Base-by-base conservation (phyloP, 306 rosid species). In the Vachellia pachyceras region DNA sequence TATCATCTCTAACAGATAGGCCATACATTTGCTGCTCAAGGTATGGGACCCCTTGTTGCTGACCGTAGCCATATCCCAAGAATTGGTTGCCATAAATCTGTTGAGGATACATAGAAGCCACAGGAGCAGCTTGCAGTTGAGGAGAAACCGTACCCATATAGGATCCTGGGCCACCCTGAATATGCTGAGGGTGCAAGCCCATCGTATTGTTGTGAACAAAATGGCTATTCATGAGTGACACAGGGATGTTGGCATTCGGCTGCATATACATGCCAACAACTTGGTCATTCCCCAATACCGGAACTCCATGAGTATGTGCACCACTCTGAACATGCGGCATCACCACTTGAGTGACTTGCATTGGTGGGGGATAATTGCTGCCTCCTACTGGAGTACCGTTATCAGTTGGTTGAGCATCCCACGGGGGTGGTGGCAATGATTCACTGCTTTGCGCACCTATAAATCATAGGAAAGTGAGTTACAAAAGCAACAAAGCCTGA, bases 361-460 rank as follows among this genome's bases (percentile, higher is more conserved):
- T 77, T 5, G 88, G 63, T 60, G 84, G 94, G 52, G 91, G 86
- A 86, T 87, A 95, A 52, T 82, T 97, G 69, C 93, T 40, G 3
- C 88, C 89, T 35, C 79, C 80, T 1, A 76, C 95, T 17, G 86
- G 84, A 83, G 77, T 83, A 75, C 93, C 84, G 55, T 86, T 92
- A 47, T 90, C 94, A 9, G 74, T 45, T 12, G 92, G 52, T 90
- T 88, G 97, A 86, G 92, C 89, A 87, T 95, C 99, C 98, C 99
- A 95, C 0, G 99, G 99, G 8, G 99, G 99, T 7, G 99, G 97
- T 3, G 99, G 99, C 29, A 93, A 86, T 52, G 99, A 87, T 69
- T 90, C 96, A 75, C 85, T 76, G 67, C 67, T 81, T 86, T 87
- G 92, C 12, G 86, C 64, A 83, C 96, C 99, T 93, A 84, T 77